Conservation (phyloP, 1,139 yeast species). For the Sugiyamaella pinicola region DNA sequence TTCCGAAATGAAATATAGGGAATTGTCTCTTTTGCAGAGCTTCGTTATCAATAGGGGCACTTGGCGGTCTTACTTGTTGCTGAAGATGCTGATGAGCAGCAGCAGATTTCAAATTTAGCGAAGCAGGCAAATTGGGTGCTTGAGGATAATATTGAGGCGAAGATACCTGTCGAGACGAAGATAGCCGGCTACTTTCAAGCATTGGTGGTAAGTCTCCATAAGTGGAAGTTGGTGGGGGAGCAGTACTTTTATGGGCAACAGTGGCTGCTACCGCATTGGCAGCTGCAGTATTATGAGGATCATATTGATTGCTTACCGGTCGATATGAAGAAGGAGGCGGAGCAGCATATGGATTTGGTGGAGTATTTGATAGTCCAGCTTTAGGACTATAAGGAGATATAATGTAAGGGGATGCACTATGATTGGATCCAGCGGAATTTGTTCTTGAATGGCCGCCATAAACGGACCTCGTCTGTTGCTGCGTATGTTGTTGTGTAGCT, state of each 20-base stretch:
- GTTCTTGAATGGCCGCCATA: constrained; percentile 20
- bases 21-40: constrained; percentile 56
- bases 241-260: constrained; percentile 15
- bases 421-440: constrained; percentile 19
- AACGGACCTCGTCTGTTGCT: constrained; percentile 8
- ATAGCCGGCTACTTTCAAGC: constrained; percentile 7
- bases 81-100: constrained; percentile 14
- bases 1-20: constrained; percentile 77
- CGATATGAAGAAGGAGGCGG: constrained; percentile 6
- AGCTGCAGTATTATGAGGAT: constrained; percentile 17
- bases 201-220: constrained; percentile 16
- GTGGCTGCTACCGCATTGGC: constrained; percentile 15
- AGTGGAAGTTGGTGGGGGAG: constrained; percentile 18
- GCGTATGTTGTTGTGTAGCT: no score
- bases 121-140: constrained; percentile 18
- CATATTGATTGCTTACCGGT: constrained; percentile 9
- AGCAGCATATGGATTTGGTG: constrained; percentile 20
- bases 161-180: constrained; percentile 8
- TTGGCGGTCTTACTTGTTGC: constrained; percentile 15
- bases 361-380: constrained; percentile 1
- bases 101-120: constrained; percentile 20
- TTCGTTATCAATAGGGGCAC: constrained; percentile 38
- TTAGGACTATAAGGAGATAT: constrained; percentile 17
- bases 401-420: constrained; percentile 5
- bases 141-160: not conserved